These are phyloP conservation scores for Coniella lustricola DNA, from an alignment of 2,329 filamentous ascomycete species.

Conservation along the genomic window DNA sequence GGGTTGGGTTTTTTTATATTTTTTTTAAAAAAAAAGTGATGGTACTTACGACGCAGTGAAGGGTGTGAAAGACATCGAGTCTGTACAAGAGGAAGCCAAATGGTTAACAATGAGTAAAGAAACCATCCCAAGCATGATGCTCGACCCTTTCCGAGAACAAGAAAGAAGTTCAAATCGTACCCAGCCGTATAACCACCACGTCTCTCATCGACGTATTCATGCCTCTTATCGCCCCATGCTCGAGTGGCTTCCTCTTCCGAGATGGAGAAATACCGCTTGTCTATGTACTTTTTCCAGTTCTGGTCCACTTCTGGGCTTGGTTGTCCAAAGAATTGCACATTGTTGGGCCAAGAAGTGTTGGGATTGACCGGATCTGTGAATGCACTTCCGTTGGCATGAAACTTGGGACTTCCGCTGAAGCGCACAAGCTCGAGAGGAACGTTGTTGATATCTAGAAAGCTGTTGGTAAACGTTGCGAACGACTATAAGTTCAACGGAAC, in stretches of 20 bases:
- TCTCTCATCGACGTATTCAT: constrained; percentile 5
- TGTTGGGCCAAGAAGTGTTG: not conserved
- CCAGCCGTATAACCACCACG: constrained; percentile 5
- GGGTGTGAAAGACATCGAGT: constrained; percentile 5
- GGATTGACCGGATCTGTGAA: constrained; percentile 2
- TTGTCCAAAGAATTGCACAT: not conserved
- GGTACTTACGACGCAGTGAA: constrained; percentile 8
- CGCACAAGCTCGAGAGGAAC: not conserved
- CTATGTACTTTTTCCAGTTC: constrained; percentile 6
- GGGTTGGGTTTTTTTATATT: no score
- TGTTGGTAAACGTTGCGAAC: no score
- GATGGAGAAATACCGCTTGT: constrained; percentile 5
- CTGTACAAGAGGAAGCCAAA: no score
- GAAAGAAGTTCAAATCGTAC: not conserved
- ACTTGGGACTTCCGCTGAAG: constrained; percentile 4
- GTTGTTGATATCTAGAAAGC: no score
- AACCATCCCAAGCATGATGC: no score
- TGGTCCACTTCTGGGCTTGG: constrained; percentile 3
- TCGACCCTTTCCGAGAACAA: not conserved
- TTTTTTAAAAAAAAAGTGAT: no score
- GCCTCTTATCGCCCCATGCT: constrained; percentile 5
- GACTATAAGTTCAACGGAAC: no score
- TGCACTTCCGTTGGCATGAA: constrained; percentile 1
- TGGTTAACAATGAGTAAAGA: no score
- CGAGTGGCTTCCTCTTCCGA: constrained; percentile 5